Evolutionary conservation across 1,139 yeast genomes (phyloP), one percentile per base, ranked within the genome.

Genomic region (Yamadazyma aaseri): DNA sequence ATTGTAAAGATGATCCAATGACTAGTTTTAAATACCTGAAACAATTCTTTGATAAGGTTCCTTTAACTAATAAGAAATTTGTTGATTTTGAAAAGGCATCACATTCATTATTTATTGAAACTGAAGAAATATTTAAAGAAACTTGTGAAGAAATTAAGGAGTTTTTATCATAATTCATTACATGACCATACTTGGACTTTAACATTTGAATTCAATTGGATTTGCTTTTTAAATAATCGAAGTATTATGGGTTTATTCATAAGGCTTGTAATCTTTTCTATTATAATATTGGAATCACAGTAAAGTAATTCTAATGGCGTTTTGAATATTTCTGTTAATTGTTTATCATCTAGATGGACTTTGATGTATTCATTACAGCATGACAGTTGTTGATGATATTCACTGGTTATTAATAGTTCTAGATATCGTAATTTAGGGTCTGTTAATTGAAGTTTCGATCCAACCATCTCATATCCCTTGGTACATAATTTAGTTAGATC

Each of bases 381-480:
- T 6, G 53, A 35, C 5, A 42, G 24, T 7, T 33, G 17, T 6
- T 34, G 35, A 7, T 33, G 20, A 5, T 27, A 20, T 16, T 26
- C 12, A 29, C 53, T 57, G 9, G 51, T 32, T 1, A 61, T 20
- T 4, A 57, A 36, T 8, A 62, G 25, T 33, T 58, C 62, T 6
- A 62, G 28, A 3, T 44, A 50, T 23, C 56, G 41, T 15, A 49
- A 27, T 4, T 23, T 33, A 1, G 67, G 68, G 40, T 62, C 68
- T 2, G 52, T 34, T 5, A 47, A 32, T 13, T 27, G 38, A 9
- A 32, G 29, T 2, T 32, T 15, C 6, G 32, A 24, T 2, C 22
- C n/a, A 28, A 42, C 38, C 8, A 28, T 14, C 2, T 41, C 42
- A 39, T 51, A 61, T 7, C 46, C 32, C 32, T 62, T 62, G n/a